Evolutionary conservation across 1,284 basidiomycete genomes (phyloP).

Genomic region (Leccinum pseudoinsigne): DNA sequence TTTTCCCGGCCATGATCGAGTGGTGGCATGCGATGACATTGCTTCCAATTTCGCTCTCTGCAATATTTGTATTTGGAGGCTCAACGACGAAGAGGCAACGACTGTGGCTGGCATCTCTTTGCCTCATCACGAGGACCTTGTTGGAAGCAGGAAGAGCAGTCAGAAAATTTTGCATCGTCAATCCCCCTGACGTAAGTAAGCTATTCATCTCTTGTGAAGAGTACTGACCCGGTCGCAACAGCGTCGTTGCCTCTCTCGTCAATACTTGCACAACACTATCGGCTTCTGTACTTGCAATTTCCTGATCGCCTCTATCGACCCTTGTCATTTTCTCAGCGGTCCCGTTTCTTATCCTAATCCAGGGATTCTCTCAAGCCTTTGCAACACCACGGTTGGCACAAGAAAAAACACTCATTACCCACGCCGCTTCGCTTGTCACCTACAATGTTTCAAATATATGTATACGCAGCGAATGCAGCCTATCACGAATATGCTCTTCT

Average conservation of each 20-base stretch:
- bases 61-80: constrained; percentile 57
- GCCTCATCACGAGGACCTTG: constrained; percentile 32
- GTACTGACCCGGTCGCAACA: background rate
- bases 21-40: constrained; percentile 29
- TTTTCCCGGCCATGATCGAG: constrained; percentile 24
- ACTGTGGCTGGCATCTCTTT: constrained; percentile 44
- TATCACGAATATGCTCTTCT: too few species aligned
- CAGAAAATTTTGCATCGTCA: constrained; percentile 33
- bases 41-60: constrained; percentile 37
- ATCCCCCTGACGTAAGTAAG: constrained; percentile 28
- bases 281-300: too few species aligned
- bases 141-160: constrained; percentile 37
- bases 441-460: too few species aligned
- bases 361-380: too few species aligned
- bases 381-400: too few species aligned
- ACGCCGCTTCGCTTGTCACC: too few species aligned
- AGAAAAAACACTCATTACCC: too few species aligned
- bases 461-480: too few species aligned
- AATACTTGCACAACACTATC: constrained; percentile 4
- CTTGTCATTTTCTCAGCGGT: too few species aligned
- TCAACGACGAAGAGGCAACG: constrained; percentile 65
- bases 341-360: too few species aligned
- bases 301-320: too few species aligned
- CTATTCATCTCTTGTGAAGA: background rate
- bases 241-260: background rate